Evolutionary conservation across 73 alveolate genomes (phyloP), one percentile per base, ranked within the genome.

Genomic region (Tetrahymena thermophila): DNA sequence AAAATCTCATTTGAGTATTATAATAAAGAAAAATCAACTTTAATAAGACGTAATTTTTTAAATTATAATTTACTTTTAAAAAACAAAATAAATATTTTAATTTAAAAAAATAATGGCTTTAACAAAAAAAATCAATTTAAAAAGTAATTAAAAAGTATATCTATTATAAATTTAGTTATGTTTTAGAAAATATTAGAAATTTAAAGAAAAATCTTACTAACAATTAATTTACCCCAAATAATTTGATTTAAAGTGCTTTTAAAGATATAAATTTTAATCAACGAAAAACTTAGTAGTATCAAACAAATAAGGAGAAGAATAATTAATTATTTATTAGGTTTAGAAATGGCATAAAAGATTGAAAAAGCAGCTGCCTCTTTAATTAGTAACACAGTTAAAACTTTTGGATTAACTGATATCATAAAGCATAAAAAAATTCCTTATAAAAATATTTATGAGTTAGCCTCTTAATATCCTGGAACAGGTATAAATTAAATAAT

Each of bases 321-420:
- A 71, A 71, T 55, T 23, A 56, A 6, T 71, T 28, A 28, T 28
- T 28, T 71, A 71, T 28, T 71, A 71, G 89, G 89, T 28, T 71
- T 28, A 31, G 35, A 25, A 71, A 71, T 71, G 89, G 89, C 89
- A 25, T 25, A 71, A 31, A 71, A 71, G 23, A 71, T 71, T 71
- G 89, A 85, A 71, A 84, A 89, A 94, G 95, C 97, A 89, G 97
- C 97, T 35, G 97, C 93, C 31, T 94, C 93, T 85, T 84, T 95
- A 93, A 89, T 95, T 35, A 71, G 93, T 85, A 95, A 95, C 71
- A 55, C 97, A 14, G 58, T 89, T 35, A 40, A 83, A 89, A 95
- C 97, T 35, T 95, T 85, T 57, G 94, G 94, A 9, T 44, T 95
- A 43, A 44, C 93, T 43, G 97, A 95, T 34, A 35, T 95, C 56